Evolutionary conservation across 345 rosid genomes (phyloP).

Genomic region (Arabidopsis suecica): DNA sequence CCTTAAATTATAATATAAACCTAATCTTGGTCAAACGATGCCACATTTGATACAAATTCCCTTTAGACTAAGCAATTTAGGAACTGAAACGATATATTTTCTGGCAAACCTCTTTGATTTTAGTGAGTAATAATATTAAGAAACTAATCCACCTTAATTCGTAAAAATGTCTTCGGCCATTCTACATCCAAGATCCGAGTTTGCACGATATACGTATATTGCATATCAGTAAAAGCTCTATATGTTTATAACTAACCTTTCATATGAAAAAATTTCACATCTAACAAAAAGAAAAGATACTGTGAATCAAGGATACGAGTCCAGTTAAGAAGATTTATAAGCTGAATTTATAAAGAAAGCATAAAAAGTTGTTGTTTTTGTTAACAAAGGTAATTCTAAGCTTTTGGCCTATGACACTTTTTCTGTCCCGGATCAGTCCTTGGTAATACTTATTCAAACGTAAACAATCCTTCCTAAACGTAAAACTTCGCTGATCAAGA

Average conservation of each 20-base stretch:
- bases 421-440: no score
- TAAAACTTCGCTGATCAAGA: no score
- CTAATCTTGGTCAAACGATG: constrained; percentile 29
- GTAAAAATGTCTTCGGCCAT: constrained; percentile 6
- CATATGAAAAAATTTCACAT: not conserved
- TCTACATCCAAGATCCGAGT: not conserved
- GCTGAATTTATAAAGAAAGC: not conserved
- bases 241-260: not conserved
- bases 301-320: not conserved
- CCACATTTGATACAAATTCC: not conserved
- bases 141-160: not conserved
- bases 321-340: not conserved
- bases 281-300: not conserved
- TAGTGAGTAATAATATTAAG: not conserved
- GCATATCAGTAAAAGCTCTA: not conserved
- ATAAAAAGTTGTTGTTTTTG: no score
- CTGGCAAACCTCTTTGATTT: not conserved
- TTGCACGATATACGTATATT: not conserved
- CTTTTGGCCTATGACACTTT: no score
- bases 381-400: no score
- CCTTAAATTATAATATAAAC: not conserved
- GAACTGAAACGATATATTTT: not conserved
- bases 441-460: no score
- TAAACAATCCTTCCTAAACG: no score
- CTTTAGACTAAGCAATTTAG: not conserved